A percentile compares a stretch with the other conserved stretches of the same genome.
Conservation (phyloP, 257 asterid species). For the Ehretia macrophylla region DNA sequence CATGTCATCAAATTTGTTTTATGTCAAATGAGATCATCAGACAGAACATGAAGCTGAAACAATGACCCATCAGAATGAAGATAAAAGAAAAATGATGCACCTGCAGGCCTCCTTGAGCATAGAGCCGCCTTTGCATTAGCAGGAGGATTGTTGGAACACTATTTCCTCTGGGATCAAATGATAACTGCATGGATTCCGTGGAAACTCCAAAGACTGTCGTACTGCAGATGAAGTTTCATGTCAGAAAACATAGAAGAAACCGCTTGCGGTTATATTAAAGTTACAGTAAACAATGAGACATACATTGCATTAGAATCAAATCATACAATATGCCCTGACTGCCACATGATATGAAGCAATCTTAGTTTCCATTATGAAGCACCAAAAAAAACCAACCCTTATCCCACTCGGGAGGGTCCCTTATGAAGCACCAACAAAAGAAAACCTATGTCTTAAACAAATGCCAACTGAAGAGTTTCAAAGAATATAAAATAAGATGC, state of each 20-base stretch:
- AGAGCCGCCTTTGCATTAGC: slow-evolving; percentile 79
- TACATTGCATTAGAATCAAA: too few relatives aligned
- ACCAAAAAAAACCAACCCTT: too few relatives aligned
- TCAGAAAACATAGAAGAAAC: slow-evolving; percentile 12
- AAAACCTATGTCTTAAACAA: too few relatives aligned
- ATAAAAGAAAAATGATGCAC: slow-evolving; percentile 22
- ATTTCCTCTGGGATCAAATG: slow-evolving; percentile 84
- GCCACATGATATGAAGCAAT: too few relatives aligned
- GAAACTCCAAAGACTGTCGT: slow-evolving; percentile 99
- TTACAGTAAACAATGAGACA: not conserved
- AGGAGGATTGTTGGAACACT: slow-evolving; percentile 90
- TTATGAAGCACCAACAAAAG: too few relatives aligned
- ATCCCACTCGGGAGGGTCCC: too few relatives aligned
- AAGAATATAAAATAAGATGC: too few relatives aligned
- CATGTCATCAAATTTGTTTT: not conserved
- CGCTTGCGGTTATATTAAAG: slow-evolving; percentile 1
- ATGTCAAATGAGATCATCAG: too few relatives aligned
- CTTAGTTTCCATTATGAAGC: too few relatives aligned
- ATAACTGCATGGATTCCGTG: slow-evolving; percentile 96
- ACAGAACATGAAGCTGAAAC: not conserved
- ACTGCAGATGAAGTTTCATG: slow-evolving; percentile 39
- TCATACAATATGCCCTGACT: too few relatives aligned
- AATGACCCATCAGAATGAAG: not conserved
- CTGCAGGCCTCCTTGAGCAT: slow-evolving; percentile 87
- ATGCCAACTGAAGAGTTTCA: too few relatives aligned